Conservation (phyloP, 257 asterid genomes). For the Primulina huaijiensis region DNA sequence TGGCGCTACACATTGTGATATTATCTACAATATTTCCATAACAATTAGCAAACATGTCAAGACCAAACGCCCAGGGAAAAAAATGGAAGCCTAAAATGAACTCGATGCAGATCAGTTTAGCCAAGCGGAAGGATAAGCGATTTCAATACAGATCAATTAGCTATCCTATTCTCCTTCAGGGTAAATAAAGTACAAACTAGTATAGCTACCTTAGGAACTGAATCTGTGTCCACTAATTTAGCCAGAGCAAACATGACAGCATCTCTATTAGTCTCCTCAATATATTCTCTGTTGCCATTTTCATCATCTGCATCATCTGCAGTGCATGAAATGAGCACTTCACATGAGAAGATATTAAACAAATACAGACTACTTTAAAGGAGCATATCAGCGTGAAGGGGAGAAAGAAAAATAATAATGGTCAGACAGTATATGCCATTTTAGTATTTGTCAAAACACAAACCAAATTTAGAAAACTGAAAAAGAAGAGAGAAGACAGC, state of each 20-base stretch:
- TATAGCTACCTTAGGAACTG: constrained; percentile 69
- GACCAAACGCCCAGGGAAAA: constrained; percentile 3
- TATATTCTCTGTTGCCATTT: constrained; percentile 71
- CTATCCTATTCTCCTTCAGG: neutral
- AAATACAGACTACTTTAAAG: constrained; percentile 7
- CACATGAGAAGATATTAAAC: constrained; percentile 6
- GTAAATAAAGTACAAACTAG: constrained; percentile 12
- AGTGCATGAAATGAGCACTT: constrained; percentile 18
- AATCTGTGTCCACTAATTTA: constrained; percentile 68
- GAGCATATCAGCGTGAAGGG: neutral
- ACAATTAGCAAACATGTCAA: constrained; percentile 16
- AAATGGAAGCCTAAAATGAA: constrained; percentile 9
- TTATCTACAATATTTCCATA: constrained; percentile 12
- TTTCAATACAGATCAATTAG: constrained; percentile 9
- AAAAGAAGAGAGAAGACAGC: neutral
- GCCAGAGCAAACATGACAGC: constrained; percentile 71
- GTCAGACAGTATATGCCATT: constrained; percentile 11
- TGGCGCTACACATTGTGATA: neutral
- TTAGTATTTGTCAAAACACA: neutral
- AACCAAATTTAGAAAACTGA: neutral
- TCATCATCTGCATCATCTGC: constrained; percentile 83
- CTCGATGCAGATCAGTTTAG: constrained; percentile 5
- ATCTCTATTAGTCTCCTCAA: constrained; percentile 86
- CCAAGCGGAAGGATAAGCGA: constrained; percentile 2
- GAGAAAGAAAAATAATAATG: neutral